A percentile compares a stretch with the other conserved stretches of the same genome.
Conservation (phyloP, 805 yeast species). For the Kodamaea lidongshanica region DNA sequence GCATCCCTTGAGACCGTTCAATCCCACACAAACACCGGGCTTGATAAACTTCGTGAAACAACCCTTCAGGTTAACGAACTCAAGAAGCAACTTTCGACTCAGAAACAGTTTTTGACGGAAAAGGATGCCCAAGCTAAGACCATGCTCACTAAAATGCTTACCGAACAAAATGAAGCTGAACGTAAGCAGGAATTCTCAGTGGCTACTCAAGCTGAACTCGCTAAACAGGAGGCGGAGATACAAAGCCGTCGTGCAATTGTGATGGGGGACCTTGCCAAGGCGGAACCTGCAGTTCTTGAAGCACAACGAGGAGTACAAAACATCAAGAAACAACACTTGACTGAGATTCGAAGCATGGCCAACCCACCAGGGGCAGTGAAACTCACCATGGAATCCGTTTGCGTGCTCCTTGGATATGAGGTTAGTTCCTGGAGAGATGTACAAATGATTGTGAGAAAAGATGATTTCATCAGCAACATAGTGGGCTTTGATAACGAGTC, state of each 20-base stretch:
- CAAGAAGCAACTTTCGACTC: conserved; percentile 46
- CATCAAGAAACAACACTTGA: conserved; percentile 85
- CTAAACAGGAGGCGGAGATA: conserved; percentile 59
- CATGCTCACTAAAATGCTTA: conserved; percentile 69
- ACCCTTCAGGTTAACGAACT: conserved; percentile 64
- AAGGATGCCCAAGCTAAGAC: conserved; percentile 67
- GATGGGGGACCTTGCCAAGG: conserved; percentile 57
- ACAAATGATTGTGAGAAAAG: conserved; percentile 69
- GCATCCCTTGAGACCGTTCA: conserved; percentile 56
- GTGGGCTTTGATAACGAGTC: conserved; percentile 63
- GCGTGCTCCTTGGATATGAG: conserved; percentile 69
- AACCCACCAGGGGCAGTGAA: conserved; percentile 90
- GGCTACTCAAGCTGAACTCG: conserved; percentile 64
- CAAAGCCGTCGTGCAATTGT: conserved; percentile 49
- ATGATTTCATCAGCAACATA: conserved; percentile 80
- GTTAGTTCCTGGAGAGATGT: conserved; percentile 76
- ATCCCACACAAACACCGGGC: conserved; percentile 65
- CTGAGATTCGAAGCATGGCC: conserved; percentile 81
- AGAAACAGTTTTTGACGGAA: conserved; percentile 40
- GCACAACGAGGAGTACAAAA: conserved; percentile 89
- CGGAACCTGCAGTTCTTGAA: conserved; percentile 78
- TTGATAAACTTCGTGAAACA: conserved; percentile 71
- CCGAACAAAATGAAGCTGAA: conserved; percentile 89
- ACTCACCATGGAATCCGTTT: conserved; percentile 80
- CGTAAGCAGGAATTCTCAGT: conserved; percentile 80